These are phyloP conservation scores for Tetrapisispora taiwanensis DNA, from an alignment of 805 yeast genomes.

Conservation along the genomic window DNA sequence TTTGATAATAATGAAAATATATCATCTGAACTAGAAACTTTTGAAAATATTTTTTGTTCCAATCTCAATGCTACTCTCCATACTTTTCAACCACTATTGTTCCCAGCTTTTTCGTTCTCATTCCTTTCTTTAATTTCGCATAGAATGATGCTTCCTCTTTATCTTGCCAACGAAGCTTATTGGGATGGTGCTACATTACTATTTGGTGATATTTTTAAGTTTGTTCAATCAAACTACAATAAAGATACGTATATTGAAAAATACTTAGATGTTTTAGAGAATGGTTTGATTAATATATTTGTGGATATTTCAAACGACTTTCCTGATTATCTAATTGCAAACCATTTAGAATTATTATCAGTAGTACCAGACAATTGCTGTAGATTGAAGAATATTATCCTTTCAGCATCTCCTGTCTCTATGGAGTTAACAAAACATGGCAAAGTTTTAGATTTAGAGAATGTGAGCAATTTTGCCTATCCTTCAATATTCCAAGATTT, in stretches of 20 bases:
- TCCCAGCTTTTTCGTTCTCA: constrained; percentile 91
- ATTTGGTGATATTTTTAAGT: constrained; percentile 58
- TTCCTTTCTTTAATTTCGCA: constrained; percentile 86
- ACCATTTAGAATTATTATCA: constrained; percentile 62
- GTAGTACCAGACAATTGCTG: constrained; percentile 63
- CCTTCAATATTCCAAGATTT: constrained; percentile 54
- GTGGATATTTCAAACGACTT: constrained; percentile 72
- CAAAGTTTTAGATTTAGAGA: background rate
- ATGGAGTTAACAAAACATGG: constrained; percentile 22
- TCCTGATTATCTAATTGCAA: constrained; percentile 74
- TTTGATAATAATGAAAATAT: constrained; percentile 16
- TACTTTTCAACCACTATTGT: constrained; percentile 74
- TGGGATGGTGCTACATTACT: constrained; percentile 52
- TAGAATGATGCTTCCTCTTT: constrained; percentile 72
- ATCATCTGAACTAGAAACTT: constrained; percentile 29
- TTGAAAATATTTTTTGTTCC: constrained; percentile 47
- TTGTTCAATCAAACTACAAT: constrained; percentile 55
- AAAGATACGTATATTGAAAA: constrained; percentile 44
- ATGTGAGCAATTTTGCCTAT: too few relatives aligned
- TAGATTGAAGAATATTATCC: constrained; percentile 72
- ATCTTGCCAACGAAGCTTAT: constrained; percentile 49
- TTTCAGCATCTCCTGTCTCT: constrained; percentile 66
- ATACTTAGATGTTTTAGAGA: constrained; percentile 64
- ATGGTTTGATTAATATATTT: constrained; percentile 73
- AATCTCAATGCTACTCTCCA: constrained; percentile 58